phyloP scores from a whole-genome alignment of 192 early-diverging fungal genomes.

The Chytriomyces hyalinus region DNA sequence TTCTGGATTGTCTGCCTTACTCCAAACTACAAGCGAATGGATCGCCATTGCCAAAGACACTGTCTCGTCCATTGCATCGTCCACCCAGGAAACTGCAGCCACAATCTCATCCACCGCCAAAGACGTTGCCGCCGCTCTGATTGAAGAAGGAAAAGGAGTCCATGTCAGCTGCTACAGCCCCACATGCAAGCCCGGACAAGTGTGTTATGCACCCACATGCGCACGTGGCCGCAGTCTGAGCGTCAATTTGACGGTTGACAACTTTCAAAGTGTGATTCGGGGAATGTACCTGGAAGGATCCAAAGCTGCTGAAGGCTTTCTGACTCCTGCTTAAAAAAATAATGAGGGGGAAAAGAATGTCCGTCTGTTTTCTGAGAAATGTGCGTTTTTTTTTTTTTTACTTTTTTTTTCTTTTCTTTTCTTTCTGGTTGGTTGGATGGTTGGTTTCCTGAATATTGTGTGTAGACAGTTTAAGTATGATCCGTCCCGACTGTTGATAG shows the following conservation, averaged over 20 bases:
- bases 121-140: conserved; percentile 37
- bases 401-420: not conserved
- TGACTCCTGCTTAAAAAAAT: conserved; percentile 8
- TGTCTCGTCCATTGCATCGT: conserved; percentile 1
- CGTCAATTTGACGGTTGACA: conserved; percentile 38
- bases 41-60: conserved; percentile 36
- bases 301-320: conserved; percentile 24
- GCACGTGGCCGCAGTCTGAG: conserved; percentile 41
- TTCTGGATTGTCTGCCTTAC: conserved; percentile 14
- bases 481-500: not conserved
- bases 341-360: not conserved
- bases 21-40: conserved; percentile 18
- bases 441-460: not conserved
- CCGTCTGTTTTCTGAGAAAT: not conserved
- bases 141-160: conserved; percentile 49
- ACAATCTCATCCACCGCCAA: conserved; percentile 30
- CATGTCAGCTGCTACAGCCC: conserved; percentile 53
- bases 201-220: conserved; percentile 58
- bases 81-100: conserved; percentile 14
- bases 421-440: not conserved
- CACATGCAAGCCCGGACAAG: conserved; percentile 47
- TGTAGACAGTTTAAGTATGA: not conserved
- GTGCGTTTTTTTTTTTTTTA: not conserved
- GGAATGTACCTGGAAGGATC: conserved; percentile 39
- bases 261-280: conserved; percentile 38